Evolutionary conservation across 2,329 filamentous ascomycete genomes (phyloP).

Genomic region (Metarhizium humberi): DNA sequence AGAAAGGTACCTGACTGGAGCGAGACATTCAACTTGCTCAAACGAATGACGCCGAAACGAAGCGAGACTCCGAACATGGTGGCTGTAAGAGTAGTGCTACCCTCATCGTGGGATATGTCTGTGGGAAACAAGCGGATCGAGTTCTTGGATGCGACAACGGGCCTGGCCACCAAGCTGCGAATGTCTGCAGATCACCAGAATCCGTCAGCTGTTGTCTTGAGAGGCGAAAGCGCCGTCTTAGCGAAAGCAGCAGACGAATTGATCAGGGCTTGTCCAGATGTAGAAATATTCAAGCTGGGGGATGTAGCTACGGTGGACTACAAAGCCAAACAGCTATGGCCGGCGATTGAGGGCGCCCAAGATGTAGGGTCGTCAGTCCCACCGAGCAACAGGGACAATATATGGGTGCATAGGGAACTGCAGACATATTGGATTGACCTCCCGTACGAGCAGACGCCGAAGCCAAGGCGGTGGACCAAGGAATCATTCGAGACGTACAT

Average conservation of each 20-base stretch:
- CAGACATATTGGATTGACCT: conserved; percentile 19
- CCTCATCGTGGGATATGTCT: conserved; percentile 23
- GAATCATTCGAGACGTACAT: conserved; percentile 34
- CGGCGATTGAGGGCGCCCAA: conserved; percentile 18
- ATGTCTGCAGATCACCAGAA: conserved; percentile 22
- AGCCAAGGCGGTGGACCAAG: conserved; percentile 31
- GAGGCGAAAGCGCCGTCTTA: conserved; percentile 20
- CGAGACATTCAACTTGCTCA: conserved; percentile 27
- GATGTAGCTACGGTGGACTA: conserved; percentile 25
- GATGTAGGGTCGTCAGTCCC: conserved; percentile 16
- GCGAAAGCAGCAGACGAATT: conserved; percentile 25
- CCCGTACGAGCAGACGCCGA: conserved; percentile 29
- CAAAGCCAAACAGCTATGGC: conserved; percentile 26
- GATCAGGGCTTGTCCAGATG: conserved; percentile 18
- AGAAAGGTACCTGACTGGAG: conserved; percentile 28
- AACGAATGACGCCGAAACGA: conserved; percentile 24
- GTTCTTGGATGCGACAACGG: conserved; percentile 25
- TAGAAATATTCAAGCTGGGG: conserved; percentile 27
- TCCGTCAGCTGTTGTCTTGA: conserved; percentile 22
- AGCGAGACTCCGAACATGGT: conserved; percentile 23
- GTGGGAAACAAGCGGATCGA: conserved; percentile 23
- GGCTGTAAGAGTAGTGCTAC: conserved; percentile 26
- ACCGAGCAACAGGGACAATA: conserved; percentile 13
- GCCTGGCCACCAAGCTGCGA: conserved; percentile 22
- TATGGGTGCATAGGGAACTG: conserved; percentile 27